Conservation (phyloP, 1,284 basidiomycete species). For the Pseudomicrostroma phylloplanum region DNA sequence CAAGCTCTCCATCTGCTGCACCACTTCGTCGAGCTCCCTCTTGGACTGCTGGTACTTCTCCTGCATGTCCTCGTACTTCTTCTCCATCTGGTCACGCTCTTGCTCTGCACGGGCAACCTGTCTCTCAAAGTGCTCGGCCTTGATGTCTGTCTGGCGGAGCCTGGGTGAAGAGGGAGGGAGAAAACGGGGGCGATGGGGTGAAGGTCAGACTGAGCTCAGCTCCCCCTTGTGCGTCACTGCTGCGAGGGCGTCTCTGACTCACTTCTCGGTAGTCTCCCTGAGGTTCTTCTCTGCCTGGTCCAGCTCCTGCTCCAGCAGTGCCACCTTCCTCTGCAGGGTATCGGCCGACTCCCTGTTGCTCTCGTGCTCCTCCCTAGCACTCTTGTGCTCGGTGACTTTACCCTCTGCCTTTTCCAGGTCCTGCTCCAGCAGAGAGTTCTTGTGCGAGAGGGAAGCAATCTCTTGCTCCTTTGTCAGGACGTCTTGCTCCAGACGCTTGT, state of each 20-base stretch:
- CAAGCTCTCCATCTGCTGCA: constrained; percentile 71
- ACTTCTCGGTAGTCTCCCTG: constrained; percentile 97
- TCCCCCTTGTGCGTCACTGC: not conserved
- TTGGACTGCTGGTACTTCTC: constrained; percentile 72
- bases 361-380: constrained; percentile 66
- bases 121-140: constrained; percentile 96
- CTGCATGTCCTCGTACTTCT: constrained; percentile 81
- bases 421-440: constrained; percentile 64
- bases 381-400: constrained; percentile 69
- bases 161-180: constrained; percentile 54
- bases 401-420: constrained; percentile 72
- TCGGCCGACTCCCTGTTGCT: constrained; percentile 70
- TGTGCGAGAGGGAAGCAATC: constrained; percentile 74
- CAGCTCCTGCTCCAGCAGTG: constrained; percentile 88
- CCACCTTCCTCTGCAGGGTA: constrained; percentile 73
- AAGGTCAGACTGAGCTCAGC: constrained; percentile 19
- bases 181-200: not conserved
- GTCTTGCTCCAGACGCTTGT: constrained; percentile 63
- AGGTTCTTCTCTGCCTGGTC: constrained; percentile 93
- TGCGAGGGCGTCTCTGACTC: no score
- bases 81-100: constrained; percentile 88
- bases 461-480: constrained; percentile 82
- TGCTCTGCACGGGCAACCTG: constrained; percentile 79
- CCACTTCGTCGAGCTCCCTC: constrained; percentile 80
- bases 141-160: constrained; percentile 93